These are phyloP conservation scores for Lactifluus echinatus DNA, from an alignment of 768 basidiomycete species.

Conservation along the genomic window DNA sequence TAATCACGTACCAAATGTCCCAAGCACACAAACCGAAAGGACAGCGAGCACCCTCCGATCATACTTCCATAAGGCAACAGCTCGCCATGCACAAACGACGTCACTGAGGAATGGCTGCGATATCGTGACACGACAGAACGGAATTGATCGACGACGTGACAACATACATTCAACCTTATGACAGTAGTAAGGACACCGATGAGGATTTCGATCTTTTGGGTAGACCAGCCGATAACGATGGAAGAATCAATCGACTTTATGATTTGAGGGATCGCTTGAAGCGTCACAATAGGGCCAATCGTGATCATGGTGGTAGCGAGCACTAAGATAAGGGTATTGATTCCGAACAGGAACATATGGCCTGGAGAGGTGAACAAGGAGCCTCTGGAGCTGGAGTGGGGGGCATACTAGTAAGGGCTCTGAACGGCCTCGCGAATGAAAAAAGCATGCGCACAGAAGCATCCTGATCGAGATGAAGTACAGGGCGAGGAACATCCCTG, in stretches of 20 bases:
- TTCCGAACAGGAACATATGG: conserved; percentile 7
- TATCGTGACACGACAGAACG: neutral
- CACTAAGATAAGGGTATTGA: neutral
- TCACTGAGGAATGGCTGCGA: conserved; percentile 12
- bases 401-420: neutral
- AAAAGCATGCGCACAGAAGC: conserved; percentile 4
- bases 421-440: neutral
- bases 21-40: conserved; percentile 6
- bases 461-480: conserved; percentile 13
- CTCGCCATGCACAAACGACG: conserved; percentile 15
- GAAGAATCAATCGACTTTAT: conserved; percentile 5
- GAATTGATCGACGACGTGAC: neutral
- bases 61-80: conserved; percentile 7
- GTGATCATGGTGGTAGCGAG: conserved; percentile 4
- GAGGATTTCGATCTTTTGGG: neutral
- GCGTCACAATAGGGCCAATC: neutral
- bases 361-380: conserved; percentile 1
- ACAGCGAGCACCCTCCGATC: conserved; percentile 8
- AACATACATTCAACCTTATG: conserved; percentile 6
- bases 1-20: neutral
- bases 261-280: conserved; percentile 1
- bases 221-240: conserved; percentile 2
- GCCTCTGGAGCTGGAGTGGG: conserved; percentile 7
- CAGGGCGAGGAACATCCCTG: conserved; percentile 11
- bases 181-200: neutral